phyloP scores from a whole-genome alignment of 2,329 filamentous ascomycete genomes.

The Colletotrichum sp. region DNA sequence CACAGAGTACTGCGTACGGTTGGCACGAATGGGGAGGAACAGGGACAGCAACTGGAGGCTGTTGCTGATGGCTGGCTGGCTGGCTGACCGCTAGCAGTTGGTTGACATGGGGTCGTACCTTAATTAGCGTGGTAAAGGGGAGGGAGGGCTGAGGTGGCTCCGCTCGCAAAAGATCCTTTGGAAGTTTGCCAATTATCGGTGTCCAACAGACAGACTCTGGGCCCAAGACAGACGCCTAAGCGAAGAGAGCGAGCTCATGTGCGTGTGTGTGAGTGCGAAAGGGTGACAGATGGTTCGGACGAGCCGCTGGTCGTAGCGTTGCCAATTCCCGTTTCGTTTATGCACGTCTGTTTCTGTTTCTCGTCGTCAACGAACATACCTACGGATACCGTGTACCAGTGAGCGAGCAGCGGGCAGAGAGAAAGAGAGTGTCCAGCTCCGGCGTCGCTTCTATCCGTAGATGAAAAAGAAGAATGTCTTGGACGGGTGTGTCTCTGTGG shows the following conservation, averaged over 20 bases:
- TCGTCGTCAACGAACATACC: neutral
- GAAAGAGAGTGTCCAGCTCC: neutral
- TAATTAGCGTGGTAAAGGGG: constrained; percentile 1
- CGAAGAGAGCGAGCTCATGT: neutral
- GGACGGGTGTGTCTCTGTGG: neutral
- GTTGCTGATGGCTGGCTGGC: neutral
- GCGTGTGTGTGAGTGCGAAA: neutral
- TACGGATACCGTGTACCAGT: neutral
- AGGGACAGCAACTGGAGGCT: neutral
- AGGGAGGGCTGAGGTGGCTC: neutral
- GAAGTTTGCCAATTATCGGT: constrained; percentile 12
- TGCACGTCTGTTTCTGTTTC: neutral
- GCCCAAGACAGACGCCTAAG: neutral
- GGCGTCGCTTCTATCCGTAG: no score
- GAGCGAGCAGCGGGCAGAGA: no score
- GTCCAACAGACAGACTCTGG: neutral
- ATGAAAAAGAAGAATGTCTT: neutral
- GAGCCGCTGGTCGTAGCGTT: neutral
- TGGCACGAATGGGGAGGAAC: neutral
- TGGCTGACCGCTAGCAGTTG: neutral
- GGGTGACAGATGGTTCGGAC: constrained; percentile 5
- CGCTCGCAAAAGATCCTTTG: constrained; percentile 12
- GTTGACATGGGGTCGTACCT: neutral
- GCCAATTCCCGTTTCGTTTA: neutral
- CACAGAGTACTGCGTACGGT: neutral